These are phyloP conservation scores for Coelastrella sp. DNA, from an alignment of 139 green algal species.

Conservation along the genomic window DNA sequence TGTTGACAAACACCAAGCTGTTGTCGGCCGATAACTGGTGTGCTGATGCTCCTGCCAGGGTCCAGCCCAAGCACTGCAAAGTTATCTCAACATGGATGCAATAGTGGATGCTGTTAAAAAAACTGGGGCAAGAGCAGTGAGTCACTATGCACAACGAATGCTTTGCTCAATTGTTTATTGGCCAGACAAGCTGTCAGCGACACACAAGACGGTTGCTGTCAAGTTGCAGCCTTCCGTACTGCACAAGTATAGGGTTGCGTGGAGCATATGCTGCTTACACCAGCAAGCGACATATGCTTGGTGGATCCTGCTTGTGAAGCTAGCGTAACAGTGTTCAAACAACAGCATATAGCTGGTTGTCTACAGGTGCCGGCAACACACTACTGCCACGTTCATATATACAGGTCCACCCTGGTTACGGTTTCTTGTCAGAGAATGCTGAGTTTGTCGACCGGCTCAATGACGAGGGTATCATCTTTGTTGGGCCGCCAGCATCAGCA, in stretches of 20 bases:
- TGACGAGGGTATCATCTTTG: conserved; percentile 72
- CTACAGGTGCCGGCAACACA: not conserved
- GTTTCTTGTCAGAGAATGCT: conserved; percentile 87
- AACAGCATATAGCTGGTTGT: too few species aligned
- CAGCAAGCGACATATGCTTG: too few species aligned
- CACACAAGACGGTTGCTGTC: too few species aligned
- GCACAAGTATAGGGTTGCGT: too few species aligned
- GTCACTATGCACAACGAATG: not conserved
- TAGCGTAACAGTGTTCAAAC: too few species aligned
- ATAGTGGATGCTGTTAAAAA: conserved; percentile 72
- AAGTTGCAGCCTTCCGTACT: too few species aligned
- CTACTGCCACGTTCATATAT: not conserved
- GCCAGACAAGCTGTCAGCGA: too few species aligned
- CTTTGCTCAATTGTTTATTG: too few species aligned
- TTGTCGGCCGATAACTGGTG: too few species aligned
- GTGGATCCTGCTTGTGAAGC: too few species aligned
- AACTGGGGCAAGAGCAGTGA: conserved; percentile 71
- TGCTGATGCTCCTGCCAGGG: conserved; percentile 57
- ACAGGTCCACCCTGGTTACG: conserved; percentile 70
- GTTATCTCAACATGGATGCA: conserved; percentile 79
- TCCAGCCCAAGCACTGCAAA: conserved; percentile 69
- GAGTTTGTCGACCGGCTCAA: conserved; percentile 74
- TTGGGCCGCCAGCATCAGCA: conserved; percentile 78
- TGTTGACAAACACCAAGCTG: too few species aligned
- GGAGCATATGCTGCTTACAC: too few species aligned